Evolutionary conservation across 257 asterid genomes (phyloP), one percentile per base, ranked within the genome.

Genomic region (Avicennia marina): DNA sequence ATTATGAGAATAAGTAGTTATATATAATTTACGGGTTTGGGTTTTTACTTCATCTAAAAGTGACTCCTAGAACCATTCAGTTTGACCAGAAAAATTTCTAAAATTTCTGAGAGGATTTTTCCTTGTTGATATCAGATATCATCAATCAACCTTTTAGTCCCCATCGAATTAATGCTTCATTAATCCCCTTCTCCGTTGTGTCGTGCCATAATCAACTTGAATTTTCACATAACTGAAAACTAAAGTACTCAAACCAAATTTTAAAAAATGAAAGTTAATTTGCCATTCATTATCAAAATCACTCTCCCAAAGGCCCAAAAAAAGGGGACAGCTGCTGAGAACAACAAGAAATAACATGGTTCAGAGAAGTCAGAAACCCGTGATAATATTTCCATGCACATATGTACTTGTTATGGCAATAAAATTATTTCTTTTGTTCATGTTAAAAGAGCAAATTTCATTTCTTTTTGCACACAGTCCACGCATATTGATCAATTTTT

Each of bases 81-180:
- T 70, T 70, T 70, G 75, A 64, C 75, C 67, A 58, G 13, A n/a
- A n/a, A 58, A 52, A 44, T 43, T 64, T 64, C 75, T 58, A 70
- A 58, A 44, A 64, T 58, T 64, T 70, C 75, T 71, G 67, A 64
- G 64, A 64, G 75, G 27, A 48, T 64, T 56, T 64, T 70, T 52
- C 44, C 53, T 54, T 58, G 64, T 25, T 44, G 24, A 10, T 69
- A n/a, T n/a, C n/a, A n/a, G 48, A 51, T 70, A 51, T 51, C 49
- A 54, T 64, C 6, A 63, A 17, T 18, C 20, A 25, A 38, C 63
- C 67, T 70, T 70, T 64, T 70, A 56, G 75, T 63, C 70, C 66
- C 75, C 19, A 43, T 60, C 38, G 29, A 13, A 53, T 46, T n/a
- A n/a, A n/a, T 61, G 36, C 9, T 33, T 12, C 24, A 2, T 68